Evolutionary conservation across 2,329 filamentous ascomycete genomes (phyloP), one percentile per base, ranked within the genome.

Genomic region (Claviceps sp.): DNA sequence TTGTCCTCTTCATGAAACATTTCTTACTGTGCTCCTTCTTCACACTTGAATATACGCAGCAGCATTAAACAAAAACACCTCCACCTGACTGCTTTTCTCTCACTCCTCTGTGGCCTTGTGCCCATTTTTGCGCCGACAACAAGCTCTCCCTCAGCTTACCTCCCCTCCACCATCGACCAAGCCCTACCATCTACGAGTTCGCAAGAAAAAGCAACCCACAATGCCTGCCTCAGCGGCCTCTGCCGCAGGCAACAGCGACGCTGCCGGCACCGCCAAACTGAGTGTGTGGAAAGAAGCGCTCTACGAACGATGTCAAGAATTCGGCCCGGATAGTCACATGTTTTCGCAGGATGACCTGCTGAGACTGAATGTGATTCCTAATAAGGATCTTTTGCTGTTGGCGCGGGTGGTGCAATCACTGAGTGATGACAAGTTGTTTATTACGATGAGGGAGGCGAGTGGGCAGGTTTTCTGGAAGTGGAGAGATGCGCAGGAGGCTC

Each of bases 311-410:
- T 78, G 75, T 59, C 70, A 70, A 57, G 73, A 77, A 55, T 70
- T 72, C 18, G 71, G 72, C 55, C 68, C 71, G 55, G 67, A 71
- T 44, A 67, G 70, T 40, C 69, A 70, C 47, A 65, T 78, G 49
- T 82, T 82, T 64, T 74, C 72, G 13, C 80, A 84, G 61, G 70
- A 75, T 38, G 78, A 82, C 57, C 68, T 84, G 41, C 65, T 79
- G 53, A 72, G 72, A 26, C 70, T 82, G 53, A 72, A 74, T 53
- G 71, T 83, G 56, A 74, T 83, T 48, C 77, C 79, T 5, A 73
- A 76, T 48, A 69, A 75, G 55, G 75, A 82, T 62, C 65, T 79
- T 55, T 64, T 71, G 61, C 70, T 76, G 47, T 73, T 84, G 22
- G 64, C 80, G 52, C 67, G 69, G 51, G 74, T 81, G 16, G 71